phyloP scores from a whole-genome alignment of 306 rosid species.

The Morella rubra region DNA sequence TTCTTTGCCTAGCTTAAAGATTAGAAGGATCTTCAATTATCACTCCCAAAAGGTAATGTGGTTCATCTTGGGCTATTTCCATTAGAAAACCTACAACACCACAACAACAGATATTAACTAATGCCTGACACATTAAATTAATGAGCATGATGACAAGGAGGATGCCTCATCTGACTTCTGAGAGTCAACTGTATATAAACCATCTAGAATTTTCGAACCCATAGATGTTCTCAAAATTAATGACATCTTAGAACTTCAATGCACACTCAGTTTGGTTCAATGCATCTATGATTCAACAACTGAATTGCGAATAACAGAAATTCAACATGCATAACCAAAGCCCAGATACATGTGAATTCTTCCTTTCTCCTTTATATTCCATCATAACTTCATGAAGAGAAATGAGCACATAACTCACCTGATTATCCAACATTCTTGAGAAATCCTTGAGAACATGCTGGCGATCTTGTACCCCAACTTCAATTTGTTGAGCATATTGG shows the following conservation, averaged over 20 bases:
- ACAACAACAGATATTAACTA: not conserved
- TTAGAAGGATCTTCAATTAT: not conserved
- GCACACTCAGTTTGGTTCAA: not conserved
- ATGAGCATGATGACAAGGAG: not conserved
- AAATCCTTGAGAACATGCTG: conserved; percentile 92
- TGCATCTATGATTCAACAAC: not conserved
- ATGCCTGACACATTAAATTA: not conserved
- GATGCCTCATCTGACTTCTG: not conserved
- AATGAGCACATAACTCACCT: conserved; percentile 45
- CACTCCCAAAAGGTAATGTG: not conserved
- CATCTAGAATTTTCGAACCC: not conserved
- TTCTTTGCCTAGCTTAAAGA: not conserved
- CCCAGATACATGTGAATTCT: not conserved
- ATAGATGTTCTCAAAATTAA: not conserved
- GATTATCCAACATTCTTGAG: conserved; percentile 92
- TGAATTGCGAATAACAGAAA: not conserved
- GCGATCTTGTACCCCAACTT: conserved; percentile 76
- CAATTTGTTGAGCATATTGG: conserved; percentile 84
- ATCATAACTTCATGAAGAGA: conserved; percentile 14
- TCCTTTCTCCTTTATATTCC: not conserved
- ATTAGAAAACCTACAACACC: not conserved
- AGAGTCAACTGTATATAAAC: not conserved
- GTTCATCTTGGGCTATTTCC: not conserved
- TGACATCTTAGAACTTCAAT: not conserved
- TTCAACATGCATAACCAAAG: not conserved